Base-by-base conservation (phyloP, 768 basidiomycete species). In the Steccherinum ochraceum region DNA sequence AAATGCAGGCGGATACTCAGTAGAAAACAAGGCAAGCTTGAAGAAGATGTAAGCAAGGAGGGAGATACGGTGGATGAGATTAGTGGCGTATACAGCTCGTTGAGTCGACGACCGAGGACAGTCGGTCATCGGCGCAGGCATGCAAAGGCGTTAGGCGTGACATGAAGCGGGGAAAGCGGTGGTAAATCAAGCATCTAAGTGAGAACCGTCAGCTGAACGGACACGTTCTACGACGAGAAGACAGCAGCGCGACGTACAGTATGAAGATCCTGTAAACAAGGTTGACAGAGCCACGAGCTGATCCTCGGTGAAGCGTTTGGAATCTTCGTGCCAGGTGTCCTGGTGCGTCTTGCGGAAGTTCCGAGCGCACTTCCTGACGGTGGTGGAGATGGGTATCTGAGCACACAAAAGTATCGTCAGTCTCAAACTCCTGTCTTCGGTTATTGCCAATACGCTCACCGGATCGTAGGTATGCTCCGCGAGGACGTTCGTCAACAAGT, bases 321-420 rank as follows among this genome's bases (percentile, higher is more conserved):
- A 83, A 66, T 95, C 92, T 67, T 89, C 86, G 55, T 89, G 84
- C 90, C 90, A 92, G 12, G 88, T 91, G 69, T 93, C 89, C 64
- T 87, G 84, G 62, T 89, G 87, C 4, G 87, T 90, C 66, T 80
- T 81, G 66, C 84, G 86, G 69, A 89, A 89, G 56, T 81, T 85
- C 53, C 83, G 78, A 3, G 87, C 89, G 60, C 85, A 91, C 56
- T 82, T 85, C 30, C 85, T 73, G 41, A 93, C 88, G 0, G 89
- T 86, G 1, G 86, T 87, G 12, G 88, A 89, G 52, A 94, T 87
- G 2, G 92, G 92, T 51, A 86, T 78, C 84, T 84, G 30, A 55
- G 59, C 53, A 53, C 56, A 25, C 51, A 55, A 45, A 30, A 49
- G 20, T 12, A 40, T 27, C 48, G 30, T 43, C 26, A 50, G 16